These are phyloP conservation scores for Cucurbita ficifolia DNA, from an alignment of 306 rosid species.

Conservation along the genomic window DNA sequence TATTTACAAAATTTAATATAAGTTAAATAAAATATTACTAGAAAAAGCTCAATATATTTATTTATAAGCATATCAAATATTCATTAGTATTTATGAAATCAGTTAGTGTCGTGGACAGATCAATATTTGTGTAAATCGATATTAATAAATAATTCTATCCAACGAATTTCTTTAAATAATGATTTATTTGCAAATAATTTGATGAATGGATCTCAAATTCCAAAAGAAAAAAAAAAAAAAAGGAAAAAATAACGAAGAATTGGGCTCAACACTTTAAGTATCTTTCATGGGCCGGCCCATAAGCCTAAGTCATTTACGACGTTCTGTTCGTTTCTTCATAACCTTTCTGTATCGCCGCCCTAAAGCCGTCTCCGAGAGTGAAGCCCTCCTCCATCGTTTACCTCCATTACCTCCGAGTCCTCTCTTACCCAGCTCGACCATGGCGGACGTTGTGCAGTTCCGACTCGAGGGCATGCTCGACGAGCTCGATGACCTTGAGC, in stretches of 20 bases:
- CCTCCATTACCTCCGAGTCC: neutral
- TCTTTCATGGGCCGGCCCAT: neutral
- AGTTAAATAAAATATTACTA: too few species aligned
- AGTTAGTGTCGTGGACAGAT: too few species aligned
- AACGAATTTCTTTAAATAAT: too few species aligned
- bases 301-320: neutral
- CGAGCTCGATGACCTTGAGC: constrained; percentile 47
- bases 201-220: neutral
- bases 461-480: constrained; percentile 42
- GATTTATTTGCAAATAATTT: neutral
- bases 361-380: neutral
- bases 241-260: neutral
- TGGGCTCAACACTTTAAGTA: neutral
- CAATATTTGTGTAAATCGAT: too few species aligned
- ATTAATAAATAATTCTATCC: neutral
- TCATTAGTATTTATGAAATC: too few species aligned
- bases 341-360: neutral
- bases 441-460: constrained; percentile 56
- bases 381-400: neutral
- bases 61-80: neutral
- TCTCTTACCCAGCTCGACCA: neutral
- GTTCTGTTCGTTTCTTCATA: neutral
- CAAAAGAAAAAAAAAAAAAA: neutral
- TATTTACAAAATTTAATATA: too few species aligned
- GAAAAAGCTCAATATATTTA: neutral